These are phyloP conservation scores for Dalbergia cochinchinensis DNA, from an alignment of 306 rosid genomes.

Conservation along the genomic window DNA sequence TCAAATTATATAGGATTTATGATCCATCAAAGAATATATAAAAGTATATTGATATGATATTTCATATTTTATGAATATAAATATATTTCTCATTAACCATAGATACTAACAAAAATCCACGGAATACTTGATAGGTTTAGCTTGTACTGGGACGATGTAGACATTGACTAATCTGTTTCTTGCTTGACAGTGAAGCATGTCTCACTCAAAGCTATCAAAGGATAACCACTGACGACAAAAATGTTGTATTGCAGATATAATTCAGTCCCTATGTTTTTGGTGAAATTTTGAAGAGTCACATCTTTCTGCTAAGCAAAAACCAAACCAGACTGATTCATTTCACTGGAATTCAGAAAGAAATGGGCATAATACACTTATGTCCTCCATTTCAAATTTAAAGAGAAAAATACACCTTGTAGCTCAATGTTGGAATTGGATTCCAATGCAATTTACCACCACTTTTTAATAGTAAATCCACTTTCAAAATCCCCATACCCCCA, in stretches of 20 bases:
- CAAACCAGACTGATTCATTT: background rate
- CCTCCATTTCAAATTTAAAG: constrained; percentile 28
- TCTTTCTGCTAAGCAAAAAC: background rate
- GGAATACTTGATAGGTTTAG: background rate
- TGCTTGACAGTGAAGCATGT: background rate
- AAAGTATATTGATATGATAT: too few species aligned
- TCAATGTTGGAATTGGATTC: constrained; percentile 10
- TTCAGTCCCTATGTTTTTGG: background rate
- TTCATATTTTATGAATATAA: too few species aligned
- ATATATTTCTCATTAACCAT: too few species aligned
- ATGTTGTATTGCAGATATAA: background rate
- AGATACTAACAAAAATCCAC: background rate
- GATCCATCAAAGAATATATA: too few species aligned
- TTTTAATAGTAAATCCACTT: background rate
- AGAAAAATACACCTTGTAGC: constrained; percentile 3
- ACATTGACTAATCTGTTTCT: constrained; percentile 20
- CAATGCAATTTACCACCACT: background rate
- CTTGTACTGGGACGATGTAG: background rate
- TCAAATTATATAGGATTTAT: too few species aligned
- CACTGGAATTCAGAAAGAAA: background rate
- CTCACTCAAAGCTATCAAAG: constrained; percentile 1
- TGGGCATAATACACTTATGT: background rate
- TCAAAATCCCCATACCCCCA: background rate
- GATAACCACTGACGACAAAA: background rate
- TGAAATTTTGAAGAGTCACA: background rate